A percentile compares a stretch with the other conserved stretches of the same genome.
Evolutionary conservation across 495 filamentous ascomycete species (phyloP).

Genomic region (Hypoxylon rickii): DNA sequence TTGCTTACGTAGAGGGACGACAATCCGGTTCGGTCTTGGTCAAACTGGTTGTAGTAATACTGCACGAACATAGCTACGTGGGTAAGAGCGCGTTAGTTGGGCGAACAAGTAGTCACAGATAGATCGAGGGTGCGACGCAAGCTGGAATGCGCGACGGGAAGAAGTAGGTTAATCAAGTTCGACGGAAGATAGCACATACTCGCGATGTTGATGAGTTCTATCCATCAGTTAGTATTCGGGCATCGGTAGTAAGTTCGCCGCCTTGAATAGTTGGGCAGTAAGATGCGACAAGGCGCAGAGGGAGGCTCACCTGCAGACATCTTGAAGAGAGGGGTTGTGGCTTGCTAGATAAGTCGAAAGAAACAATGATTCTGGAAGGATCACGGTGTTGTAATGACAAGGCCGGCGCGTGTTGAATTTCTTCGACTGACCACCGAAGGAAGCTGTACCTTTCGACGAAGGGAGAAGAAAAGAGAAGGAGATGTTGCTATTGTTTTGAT

Average conservation of each 20-base stretch:
- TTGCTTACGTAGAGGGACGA: conserved; percentile 68
- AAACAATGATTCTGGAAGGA: not conserved
- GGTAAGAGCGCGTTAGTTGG: conserved; percentile 17
- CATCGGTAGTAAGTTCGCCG: not conserved
- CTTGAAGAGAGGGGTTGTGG: conserved; percentile 2
- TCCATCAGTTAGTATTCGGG: conserved; percentile 10
- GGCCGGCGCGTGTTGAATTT: too few species aligned
- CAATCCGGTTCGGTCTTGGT: conserved; percentile 64
- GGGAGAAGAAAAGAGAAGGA: not conserved
- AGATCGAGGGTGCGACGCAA: conserved; percentile 1
- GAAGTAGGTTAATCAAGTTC: too few species aligned
- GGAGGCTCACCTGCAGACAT: conserved; percentile 20
- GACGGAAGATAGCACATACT: conserved; percentile 30
- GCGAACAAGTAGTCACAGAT: conserved; percentile 12
- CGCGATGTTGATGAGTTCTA: conserved; percentile 33
- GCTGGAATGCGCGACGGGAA: too few species aligned
- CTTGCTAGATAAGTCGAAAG: not conserved
- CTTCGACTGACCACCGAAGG: too few species aligned
- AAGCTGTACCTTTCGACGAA: not conserved
- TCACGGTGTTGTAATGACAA: not conserved
- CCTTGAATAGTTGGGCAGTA: conserved; percentile 1
- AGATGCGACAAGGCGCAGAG: conserved; percentile 11
- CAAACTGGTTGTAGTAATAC: conserved; percentile 90
- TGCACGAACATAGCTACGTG: conserved; percentile 75
- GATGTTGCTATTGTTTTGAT: conserved; percentile 11